Evolutionary conservation across 371 early-diverging fungal genomes (phyloP), one percentile per base, ranked within the genome.

Genomic region (Gilbertella persicaria): DNA sequence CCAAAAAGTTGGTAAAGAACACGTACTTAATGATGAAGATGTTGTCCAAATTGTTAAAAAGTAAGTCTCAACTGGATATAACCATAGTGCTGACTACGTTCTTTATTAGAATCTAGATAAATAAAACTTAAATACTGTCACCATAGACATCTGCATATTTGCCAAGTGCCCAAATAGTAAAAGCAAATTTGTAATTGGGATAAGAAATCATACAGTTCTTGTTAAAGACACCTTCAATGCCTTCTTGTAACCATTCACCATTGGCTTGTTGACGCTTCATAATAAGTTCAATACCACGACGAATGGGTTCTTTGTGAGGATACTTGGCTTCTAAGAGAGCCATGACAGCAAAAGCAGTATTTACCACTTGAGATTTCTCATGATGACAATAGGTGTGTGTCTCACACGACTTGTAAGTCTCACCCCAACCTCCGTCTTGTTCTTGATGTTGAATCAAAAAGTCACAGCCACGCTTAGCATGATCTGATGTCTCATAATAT

Each of bases 1-100:
- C 53, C 99, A 99, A 79, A 96, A 96, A 79, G 99, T 99, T 30
- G 99, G 99, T 52, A 88, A 91, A 64, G 98, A 97, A 55, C 99
- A 99, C 67, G 67, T 87, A 14, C 74, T 99, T 45, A 69, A 79
- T 36, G 99, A 99, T 71, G 98, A 98, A 75, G 99, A 99, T 83
- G 99, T 99, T 5, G 99, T 99, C n/a, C 98, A 98, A 69, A 93
- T 99, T 68, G 87, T 96, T 36, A 94, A 94, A 75, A 64, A 64
- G 65, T 64, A 55, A 60, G 65, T 59, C 33, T 29, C 17, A 24
- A 21, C 12, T 28, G 25, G 39, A 39, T 21, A 21, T 17, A 30
- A 36, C 13, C 16, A 35, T 19, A 35, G 33, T 29, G 33, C 29
- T 46, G 20, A 35, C n/a, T 28, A 26, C 9, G 5, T 16, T 16